Evolutionary conservation across 257 asterid genomes (phyloP), one percentile per base, ranked within the genome.

Genomic region (Capsicum chinense): DNA sequence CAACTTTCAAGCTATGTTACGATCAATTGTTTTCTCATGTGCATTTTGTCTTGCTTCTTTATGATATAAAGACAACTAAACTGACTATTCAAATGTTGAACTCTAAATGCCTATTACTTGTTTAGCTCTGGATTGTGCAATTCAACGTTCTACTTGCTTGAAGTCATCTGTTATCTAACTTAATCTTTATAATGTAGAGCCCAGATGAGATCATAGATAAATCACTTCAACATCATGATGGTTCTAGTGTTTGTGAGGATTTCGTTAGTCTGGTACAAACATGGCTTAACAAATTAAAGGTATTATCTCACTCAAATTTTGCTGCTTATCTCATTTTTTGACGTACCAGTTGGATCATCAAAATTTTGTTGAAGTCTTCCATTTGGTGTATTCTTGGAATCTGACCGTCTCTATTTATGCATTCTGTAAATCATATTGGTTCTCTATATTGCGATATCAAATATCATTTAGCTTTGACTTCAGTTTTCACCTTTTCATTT

Each of bases 271-370:
- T 86, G 89, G 98, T 88, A 83, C 97, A 91, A 83, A 70, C 89
- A 66, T 94, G 98, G 98, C 87, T 96, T 83, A 89, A 85, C 84
- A 96, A 93, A 88, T 85, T 96, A 85, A 94, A 94, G 98, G 99
- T 96, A 59, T 67, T 74, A 4, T 85, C 54, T 12, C 9, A 66
- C 73, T 13, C 3, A 12, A 35, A 33, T 66, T 66, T 48, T 12
- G 73, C 73, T 66, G n/a, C 3, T 26, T 5, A 78, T 78, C 81
- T 26, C 62, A 14, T 82, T 50, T 37, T 50, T 82, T 54, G 42
- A 56, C 50, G 21, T 19, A 19, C 26, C 15, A 17, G 74, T 62
- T 47, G 33, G 56, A 26, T 76, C 64, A 26, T 78, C 81, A 54
- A 78, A 26, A 0, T 2, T 7, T 79, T 48, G 5, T 85, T 37